These are phyloP conservation scores for Chondrus crispus DNA, from an alignment of 23 red algal species.

Conservation along the genomic window DNA sequence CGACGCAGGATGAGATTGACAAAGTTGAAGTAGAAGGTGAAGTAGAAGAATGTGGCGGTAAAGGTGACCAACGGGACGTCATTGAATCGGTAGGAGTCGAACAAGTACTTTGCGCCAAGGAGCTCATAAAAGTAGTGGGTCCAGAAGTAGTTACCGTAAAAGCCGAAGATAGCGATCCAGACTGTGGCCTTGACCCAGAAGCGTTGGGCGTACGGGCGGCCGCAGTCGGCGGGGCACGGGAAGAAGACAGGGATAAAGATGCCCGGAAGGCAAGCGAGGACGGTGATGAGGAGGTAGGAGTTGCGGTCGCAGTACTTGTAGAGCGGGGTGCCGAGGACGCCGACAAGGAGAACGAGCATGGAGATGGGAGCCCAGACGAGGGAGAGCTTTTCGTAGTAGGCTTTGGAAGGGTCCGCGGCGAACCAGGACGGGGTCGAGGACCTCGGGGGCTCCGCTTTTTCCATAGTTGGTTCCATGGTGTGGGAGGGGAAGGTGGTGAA, in stretches of 20 bases:
- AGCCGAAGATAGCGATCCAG: conserved; percentile 91
- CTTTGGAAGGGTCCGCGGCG: conserved; percentile 54
- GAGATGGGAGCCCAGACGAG: conserved; percentile 65
- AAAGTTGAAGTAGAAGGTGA: conserved; percentile 86
- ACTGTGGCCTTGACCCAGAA: conserved; percentile 81
- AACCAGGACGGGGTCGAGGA: conserved; percentile 28
- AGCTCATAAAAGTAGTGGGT: conserved; percentile 98
- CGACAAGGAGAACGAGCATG: conserved; percentile 64
- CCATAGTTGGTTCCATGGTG: not conserved
- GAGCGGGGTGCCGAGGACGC: conserved; percentile 53
- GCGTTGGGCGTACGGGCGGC: conserved; percentile 35
- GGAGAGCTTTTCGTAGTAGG: conserved; percentile 71
- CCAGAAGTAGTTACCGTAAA: conserved; percentile 99
- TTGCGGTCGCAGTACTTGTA: conserved; percentile 68
- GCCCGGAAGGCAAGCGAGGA: conserved; percentile 45
- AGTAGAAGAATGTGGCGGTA: conserved; percentile 88
- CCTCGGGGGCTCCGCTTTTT: not conserved
- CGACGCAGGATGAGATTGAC: conserved; percentile 61
- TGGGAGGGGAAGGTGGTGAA: not conserved
- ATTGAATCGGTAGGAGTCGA: conserved; percentile 82
- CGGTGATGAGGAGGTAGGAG: conserved; percentile 64
- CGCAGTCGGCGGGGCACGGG: conserved; percentile 33
- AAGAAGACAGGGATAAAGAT: conserved; percentile 48
- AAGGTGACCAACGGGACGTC: conserved; percentile 82
- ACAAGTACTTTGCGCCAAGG: conserved; percentile 86